Base-by-base conservation (phyloP, 495 filamentous ascomycete species). In the Xylaria castorea region DNA sequence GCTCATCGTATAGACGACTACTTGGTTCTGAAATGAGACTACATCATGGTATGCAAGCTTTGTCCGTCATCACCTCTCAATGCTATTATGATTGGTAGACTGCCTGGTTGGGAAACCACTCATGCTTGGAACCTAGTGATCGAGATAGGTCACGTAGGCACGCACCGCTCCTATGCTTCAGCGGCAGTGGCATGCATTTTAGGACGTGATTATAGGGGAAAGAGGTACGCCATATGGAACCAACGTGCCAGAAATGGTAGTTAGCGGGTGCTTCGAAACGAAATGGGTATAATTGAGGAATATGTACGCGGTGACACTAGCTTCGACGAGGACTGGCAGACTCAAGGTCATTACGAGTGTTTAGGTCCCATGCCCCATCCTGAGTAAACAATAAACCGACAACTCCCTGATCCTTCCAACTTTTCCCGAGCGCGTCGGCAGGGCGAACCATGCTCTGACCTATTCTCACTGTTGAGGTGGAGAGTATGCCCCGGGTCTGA, bases 221-320 rank as follows among this genome's bases (percentile, higher is more conserved):
- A 5, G 22, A 27, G 22, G 22, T 53, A 14, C 48, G 7, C 48
- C 34, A 36, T 12, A 51, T 22, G 48, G 5, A 51, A 18, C n/a
- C 5, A 0, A n/a, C 44, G 18, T 20, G 1, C 0, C 5, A 25
- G 20, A 51, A 51, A 51, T 25, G 48, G 7, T 3, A 22, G 51
- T 4, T 5, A 36, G 34, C 34, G 8, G 22, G 30, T 11, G 14
- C 5, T 51, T 30, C 4, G 20, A 51, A 44, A 50, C 25, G 16
- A 70, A 70, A 51, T 40, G 68, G 68, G 68, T 70, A 63, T 70
- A 70, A 62, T 70, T 48, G 67, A 70, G 55, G 55, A 61, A 70
- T 70, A 70, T 70, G 68, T 70, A 70, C 58, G 68, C 34, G 46
- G 57, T 40, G 51, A 27, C 42, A 36, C 68, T 51, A 63, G 27